These are phyloP conservation scores for Kluyveromyces sp. DNA, from an alignment of 1,139 yeast genomes.

Conservation along the genomic window DNA sequence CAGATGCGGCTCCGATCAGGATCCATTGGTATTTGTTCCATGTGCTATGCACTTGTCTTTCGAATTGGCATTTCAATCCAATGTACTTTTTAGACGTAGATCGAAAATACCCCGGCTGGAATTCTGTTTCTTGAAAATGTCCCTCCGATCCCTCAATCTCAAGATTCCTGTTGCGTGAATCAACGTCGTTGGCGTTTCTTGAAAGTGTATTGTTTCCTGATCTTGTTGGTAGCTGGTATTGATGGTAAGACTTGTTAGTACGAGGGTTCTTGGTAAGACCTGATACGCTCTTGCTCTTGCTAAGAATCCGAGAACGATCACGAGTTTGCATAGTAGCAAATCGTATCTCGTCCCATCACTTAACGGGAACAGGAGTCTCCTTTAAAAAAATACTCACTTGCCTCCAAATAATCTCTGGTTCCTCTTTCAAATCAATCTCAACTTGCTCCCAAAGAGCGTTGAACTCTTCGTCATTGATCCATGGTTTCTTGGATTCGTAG, in stretches of 20 bases:
- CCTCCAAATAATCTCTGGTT: slow-evolving; percentile 82
- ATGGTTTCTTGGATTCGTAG: slow-evolving; percentile 45
- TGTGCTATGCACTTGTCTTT: slow-evolving; percentile 47
- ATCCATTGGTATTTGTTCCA: slow-evolving; percentile 39
- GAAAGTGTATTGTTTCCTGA: slow-evolving; percentile 27
- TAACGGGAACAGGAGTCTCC: not conserved
- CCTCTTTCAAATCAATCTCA: slow-evolving; percentile 54
- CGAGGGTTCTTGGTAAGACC: too few relatives aligned
- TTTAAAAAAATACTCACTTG: slow-evolving; percentile 43
- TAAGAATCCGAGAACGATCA: too few relatives aligned
- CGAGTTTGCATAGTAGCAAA: too few relatives aligned
- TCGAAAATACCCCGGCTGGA: slow-evolving; percentile 49
- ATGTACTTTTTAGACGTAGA: slow-evolving; percentile 66
- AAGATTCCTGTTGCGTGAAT: slow-evolving; percentile 26
- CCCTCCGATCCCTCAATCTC: slow-evolving; percentile 34
- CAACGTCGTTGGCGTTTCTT: slow-evolving; percentile 22
- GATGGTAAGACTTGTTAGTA: slow-evolving; percentile 23
- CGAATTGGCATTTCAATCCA: slow-evolving; percentile 53
- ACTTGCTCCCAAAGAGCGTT: slow-evolving; percentile 75
- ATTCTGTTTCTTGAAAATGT: slow-evolving; percentile 30
- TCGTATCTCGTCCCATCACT: not conserved
- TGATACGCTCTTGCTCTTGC: too few relatives aligned
- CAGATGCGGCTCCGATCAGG: slow-evolving; percentile 31
- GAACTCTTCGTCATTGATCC: slow-evolving; percentile 65
- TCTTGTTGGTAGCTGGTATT: slow-evolving; percentile 28